Base-by-base conservation (phyloP, 2,329 filamentous ascomycete genomes). In the Arthroderma sp. region DNA sequence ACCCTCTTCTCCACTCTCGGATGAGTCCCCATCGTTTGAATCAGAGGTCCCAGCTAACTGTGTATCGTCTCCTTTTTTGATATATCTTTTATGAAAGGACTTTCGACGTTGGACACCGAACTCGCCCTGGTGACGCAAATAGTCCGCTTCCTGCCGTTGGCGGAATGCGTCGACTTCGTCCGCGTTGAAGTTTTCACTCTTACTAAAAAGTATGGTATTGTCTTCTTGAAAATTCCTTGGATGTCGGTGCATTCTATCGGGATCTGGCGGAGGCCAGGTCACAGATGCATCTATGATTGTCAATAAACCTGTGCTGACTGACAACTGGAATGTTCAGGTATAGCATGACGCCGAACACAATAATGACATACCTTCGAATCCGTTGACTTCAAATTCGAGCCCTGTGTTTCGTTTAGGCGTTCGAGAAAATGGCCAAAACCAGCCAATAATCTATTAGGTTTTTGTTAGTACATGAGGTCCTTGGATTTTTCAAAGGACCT, bases 371-470 rank as follows among this genome's bases (percentile, higher is more conserved):
- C 79, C 77, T 69, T 85, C 81, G 60, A 85, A 83, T 1, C 74
- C 82, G 64, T 85, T 85, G 1, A 76, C 77, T 61, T 80, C 74
- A 62, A 80, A 85, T 0, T 69, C 65, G 51, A 76, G 62, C 1
- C 80, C 81, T 33, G 71, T 75, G 1, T 67, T 65, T 1, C 75
- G 65, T 6, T 70, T 66, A 1, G 79, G 78, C 23, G 78, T 80
- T 3, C 69, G 62, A 0, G 80, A 73, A 56, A 85, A 74, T 1
- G 82, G 82, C 76, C 80, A 84, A 53, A 84, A 74, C 82, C 82
- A 85, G 19, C 72, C 69, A 0, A 85, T 59, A 1, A 80, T 54
- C 72, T 74, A 19, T 52, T 31, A 15, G 15, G n/a, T 44, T 2
- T 44, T 35, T 8, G 41, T 65, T 55, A 64, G 25, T 33, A 53